Base-by-base conservation (phyloP, 2,329 filamentous ascomycete genomes). In the Dactylellina cionopaga region DNA sequence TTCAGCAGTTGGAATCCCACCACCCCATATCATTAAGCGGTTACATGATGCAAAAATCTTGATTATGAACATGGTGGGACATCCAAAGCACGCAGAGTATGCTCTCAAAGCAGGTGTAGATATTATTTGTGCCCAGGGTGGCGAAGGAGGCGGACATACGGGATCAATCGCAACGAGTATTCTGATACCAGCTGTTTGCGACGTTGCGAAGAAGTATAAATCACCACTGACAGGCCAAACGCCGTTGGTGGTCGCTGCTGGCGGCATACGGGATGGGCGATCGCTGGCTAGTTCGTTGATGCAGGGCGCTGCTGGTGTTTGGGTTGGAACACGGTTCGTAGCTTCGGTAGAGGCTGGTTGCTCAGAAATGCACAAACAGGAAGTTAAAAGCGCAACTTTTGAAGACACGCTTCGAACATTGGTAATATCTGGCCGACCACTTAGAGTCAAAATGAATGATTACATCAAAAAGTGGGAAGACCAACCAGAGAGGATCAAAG, bases 41-140 rank as follows among this genome's bases (percentile, higher is more conserved):
- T 84, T 98, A 44, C 94, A 98, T 78, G 84, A 85, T 6, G 89
- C 90, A 0, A 91, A 90, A 0, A 90, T 98, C 39, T 79, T 96
- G 69, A 85, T 97, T 33, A 97, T 97, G 92, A 97, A 97, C 80
- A 97, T 97, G 93, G 92, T 97, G 17, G 94, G 94, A 0, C 91
- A 93, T 77, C 93, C 94, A 1, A 92, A 90, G 79, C 94, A 98
- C 80, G 93, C 93, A 0, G 86, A 89, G 79, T 97, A 97, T 82
- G 93, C 93, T 1, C 83, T 98, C 2, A 87, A 92, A 52, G 86
- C 89, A 0, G 94, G 94, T 43, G 92, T 96, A 7, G 94, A 98
- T 81, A 89, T 97, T 75, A 86, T 98, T 4, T 96, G 92, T 79
- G 89, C 93, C 1, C 94, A 98, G 82, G 94, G 94, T 47, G 92